These are phyloP conservation scores for Chytridium lagenaria DNA, from an alignment of 371 early-diverging fungal genomes.

Conservation along the genomic window DNA sequence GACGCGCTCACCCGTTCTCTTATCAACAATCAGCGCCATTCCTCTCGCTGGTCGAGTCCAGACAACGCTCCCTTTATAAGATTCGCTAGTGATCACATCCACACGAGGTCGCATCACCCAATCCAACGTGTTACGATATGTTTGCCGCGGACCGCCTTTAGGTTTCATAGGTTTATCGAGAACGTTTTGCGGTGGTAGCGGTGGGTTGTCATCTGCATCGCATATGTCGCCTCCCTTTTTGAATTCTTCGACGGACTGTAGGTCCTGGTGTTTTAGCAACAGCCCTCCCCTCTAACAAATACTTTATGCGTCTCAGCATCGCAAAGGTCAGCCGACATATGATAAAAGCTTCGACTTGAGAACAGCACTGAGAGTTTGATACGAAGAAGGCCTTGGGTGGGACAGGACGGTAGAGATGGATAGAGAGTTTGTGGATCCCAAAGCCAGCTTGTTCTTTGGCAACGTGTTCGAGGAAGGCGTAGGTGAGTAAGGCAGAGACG, in stretches of 20 bases:
- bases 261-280: not conserved
- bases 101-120: not conserved
- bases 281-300: not conserved
- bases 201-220: not conserved
- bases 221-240: not conserved
- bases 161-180: not conserved
- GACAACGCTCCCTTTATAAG: not conserved
- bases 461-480: not conserved
- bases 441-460: not conserved
- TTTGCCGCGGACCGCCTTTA: conserved; percentile 1
- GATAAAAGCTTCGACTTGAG: not conserved
- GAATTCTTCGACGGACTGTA: not conserved
- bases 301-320: not conserved
- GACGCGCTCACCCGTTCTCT: not conserved
- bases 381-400: not conserved
- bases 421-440: not conserved
- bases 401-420: conserved; percentile 19
- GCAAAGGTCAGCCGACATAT: not conserved
- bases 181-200: not conserved
- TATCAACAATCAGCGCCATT: conserved; percentile 1
- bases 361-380: not conserved
- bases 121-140: not conserved
- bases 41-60: not conserved
- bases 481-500: not conserved
- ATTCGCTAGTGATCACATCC: not conserved